Percentiles rank a stretch among this genome's conserved stretches.
Conservation (phyloP, 495 filamentous ascomycete genomes). For the Astrocystis sublimbata region DNA sequence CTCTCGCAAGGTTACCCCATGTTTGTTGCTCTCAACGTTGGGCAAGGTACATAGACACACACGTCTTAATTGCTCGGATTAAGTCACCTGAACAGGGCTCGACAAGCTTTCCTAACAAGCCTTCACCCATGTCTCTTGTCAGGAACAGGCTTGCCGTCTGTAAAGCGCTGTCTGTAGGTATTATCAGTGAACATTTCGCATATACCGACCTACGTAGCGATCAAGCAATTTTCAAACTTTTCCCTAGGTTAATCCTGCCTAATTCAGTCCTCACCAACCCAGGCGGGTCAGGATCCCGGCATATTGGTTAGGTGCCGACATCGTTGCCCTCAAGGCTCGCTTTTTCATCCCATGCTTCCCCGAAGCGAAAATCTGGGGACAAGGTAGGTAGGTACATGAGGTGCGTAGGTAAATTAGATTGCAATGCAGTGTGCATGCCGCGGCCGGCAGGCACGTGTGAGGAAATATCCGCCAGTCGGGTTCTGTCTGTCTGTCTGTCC, state of each 20-base stretch:
- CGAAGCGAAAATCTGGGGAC: neutral
- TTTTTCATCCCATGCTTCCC: neutral
- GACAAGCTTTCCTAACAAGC: no score
- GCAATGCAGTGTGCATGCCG: conserved; percentile 9
- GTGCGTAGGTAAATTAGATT: no score
- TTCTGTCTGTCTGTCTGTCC: neutral
- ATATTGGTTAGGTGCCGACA: conserved; percentile 1
- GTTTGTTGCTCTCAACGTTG: neutral
- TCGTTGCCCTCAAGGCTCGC: no score
- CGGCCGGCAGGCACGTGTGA: conserved; percentile 19
- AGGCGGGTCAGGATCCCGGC: neutral
- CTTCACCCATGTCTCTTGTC: neutral
- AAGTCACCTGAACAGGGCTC: neutral
- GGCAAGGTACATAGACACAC: no score
- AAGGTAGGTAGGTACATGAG: no score
- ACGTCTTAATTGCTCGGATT: neutral
- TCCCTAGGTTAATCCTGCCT: no score
- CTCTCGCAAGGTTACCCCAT: conserved; percentile 2
- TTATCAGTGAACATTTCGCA: no score
- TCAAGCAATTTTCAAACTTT: no score
- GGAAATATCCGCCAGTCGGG: no score
- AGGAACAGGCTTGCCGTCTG: neutral
- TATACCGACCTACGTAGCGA: no score
- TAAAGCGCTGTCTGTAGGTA: neutral
- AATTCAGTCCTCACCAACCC: no score